Evolutionary conservation across 805 yeast species (phyloP).

Genomic region (Lachancea meyersii): DNA sequence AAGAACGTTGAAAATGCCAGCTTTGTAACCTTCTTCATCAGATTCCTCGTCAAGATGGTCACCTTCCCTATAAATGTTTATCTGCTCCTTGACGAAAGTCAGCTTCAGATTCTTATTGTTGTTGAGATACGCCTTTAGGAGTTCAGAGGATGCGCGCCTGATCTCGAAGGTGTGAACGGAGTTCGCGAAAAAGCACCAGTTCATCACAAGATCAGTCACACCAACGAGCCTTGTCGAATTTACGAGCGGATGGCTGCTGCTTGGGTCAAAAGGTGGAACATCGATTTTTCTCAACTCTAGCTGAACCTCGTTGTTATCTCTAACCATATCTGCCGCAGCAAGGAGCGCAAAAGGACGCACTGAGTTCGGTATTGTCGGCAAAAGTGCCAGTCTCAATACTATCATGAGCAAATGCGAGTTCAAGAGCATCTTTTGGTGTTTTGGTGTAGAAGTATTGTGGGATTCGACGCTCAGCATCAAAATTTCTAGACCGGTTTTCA

Average conservation of each 20-base stretch:
- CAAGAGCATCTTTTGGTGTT: constrained; percentile 57
- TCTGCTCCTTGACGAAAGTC: constrained; percentile 64
- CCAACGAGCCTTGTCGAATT: constrained; percentile 44
- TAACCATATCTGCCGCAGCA: constrained; percentile 71
- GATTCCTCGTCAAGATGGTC: constrained; percentile 18
- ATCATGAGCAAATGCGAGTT: constrained; percentile 58
- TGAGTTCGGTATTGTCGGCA: constrained; percentile 53
- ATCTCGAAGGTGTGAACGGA: constrained; percentile 83
- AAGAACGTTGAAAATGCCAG: constrained; percentile 60
- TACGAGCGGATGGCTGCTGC: constrained; percentile 33
- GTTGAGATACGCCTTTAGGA: constrained; percentile 62
- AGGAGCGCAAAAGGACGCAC: constrained; percentile 64
- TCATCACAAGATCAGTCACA: constrained; percentile 64
- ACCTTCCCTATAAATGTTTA: constrained; percentile 35
- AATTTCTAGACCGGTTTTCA: constrained; percentile 62
- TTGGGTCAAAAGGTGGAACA: constrained; percentile 86
- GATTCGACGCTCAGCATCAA: constrained; percentile 66
- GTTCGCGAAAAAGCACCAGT: constrained; percentile 75
- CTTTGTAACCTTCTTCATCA: constrained; percentile 4
- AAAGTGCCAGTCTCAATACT: constrained; percentile 65
- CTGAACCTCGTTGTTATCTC: constrained; percentile 63
- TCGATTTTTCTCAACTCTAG: constrained; percentile 70
- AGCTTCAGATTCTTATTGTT: constrained; percentile 56
- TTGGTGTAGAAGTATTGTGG: constrained; percentile 57
- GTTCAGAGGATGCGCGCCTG: constrained; percentile 62